These are phyloP conservation scores for Tympanopsis confertula DNA, from an alignment of 2,329 filamentous ascomycete genomes.

Conservation along the genomic window DNA sequence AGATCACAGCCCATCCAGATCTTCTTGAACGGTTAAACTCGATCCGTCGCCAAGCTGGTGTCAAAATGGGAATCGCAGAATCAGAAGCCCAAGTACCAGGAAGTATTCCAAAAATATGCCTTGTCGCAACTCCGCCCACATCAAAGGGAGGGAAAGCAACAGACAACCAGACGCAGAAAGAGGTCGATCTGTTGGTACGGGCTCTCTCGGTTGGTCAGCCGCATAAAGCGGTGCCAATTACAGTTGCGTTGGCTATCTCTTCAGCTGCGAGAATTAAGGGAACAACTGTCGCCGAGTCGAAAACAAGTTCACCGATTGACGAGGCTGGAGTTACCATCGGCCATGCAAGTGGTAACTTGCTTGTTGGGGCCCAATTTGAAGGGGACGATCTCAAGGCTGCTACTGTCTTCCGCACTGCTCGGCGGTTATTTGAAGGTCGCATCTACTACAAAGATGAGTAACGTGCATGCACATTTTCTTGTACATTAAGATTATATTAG, in stretches of 20 bases:
- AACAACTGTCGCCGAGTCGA: slow-evolving; percentile 18
- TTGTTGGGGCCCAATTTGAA: slow-evolving; percentile 25
- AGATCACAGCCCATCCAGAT: slow-evolving; percentile 30
- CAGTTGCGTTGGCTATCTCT: slow-evolving; percentile 34
- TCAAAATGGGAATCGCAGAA: slow-evolving; percentile 46
- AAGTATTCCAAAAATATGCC: slow-evolving; percentile 52
- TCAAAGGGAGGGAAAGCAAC: no score
- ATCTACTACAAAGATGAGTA: not conserved
- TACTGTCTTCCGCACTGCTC: slow-evolving; percentile 33
- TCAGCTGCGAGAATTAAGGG: slow-evolving; percentile 31
- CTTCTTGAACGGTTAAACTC: slow-evolving; percentile 36
- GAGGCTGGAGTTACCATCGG: slow-evolving; percentile 23
- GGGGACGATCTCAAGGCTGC: slow-evolving; percentile 20
- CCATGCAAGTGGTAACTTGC: slow-evolving; percentile 31
- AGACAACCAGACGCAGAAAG: slow-evolving; percentile 11
- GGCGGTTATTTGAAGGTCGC: slow-evolving; percentile 30
- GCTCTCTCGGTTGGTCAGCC: slow-evolving; percentile 42
- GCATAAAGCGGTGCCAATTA: slow-evolving; percentile 43
- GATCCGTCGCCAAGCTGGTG: slow-evolving; percentile 44
- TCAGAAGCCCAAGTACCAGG: slow-evolving; percentile 29
- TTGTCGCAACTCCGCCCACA: slow-evolving; percentile 36
- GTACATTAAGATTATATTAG: no score
- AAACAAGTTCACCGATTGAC: slow-evolving; percentile 11
- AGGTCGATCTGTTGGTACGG: slow-evolving; percentile 26
- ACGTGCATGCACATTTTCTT: no score